Conservation (phyloP, 225 moss, liverwort and hornwort genomes). For the Bryoerythrophyllum caledonicum region DNA sequence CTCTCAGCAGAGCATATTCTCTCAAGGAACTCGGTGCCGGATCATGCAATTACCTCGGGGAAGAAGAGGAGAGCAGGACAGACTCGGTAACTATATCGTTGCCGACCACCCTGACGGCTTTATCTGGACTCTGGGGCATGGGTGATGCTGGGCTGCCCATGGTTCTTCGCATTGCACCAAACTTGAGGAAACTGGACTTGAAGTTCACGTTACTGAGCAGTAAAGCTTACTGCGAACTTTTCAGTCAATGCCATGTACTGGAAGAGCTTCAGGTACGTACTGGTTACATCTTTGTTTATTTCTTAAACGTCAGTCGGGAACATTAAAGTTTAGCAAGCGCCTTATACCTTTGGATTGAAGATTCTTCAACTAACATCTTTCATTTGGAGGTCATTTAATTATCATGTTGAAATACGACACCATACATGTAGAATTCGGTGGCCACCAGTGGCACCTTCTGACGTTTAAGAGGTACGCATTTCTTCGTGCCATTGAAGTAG, state of each 20-base stretch:
- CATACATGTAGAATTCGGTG: too few relatives aligned
- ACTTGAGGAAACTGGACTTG: slow-evolving; percentile 62
- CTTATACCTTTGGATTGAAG: too few relatives aligned
- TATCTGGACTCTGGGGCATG: slow-evolving; percentile 58
- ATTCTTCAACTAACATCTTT: too few relatives aligned
- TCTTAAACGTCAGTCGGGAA: too few relatives aligned
- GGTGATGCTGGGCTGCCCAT: slow-evolving; percentile 43
- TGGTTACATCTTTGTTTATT: not conserved
- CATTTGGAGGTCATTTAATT: too few relatives aligned
- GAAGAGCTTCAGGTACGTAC: slow-evolving; percentile 61
- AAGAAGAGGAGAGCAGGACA: slow-evolving; percentile 27
- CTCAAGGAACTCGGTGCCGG: slow-evolving; percentile 65
- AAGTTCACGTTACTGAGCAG: slow-evolving; percentile 42
- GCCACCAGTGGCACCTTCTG: too few relatives aligned
- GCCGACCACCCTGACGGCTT: slow-evolving; percentile 28
- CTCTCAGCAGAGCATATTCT: slow-evolving; percentile 36
- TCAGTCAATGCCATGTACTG: slow-evolving; percentile 54
- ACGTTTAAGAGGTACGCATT: too few relatives aligned
- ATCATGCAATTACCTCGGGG: slow-evolving; percentile 40
- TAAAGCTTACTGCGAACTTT: slow-evolving; percentile 53
- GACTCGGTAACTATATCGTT: slow-evolving; percentile 20
- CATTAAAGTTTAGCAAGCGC: too few relatives aligned
- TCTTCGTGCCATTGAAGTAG: not conserved
- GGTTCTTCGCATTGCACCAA: slow-evolving; percentile 38
- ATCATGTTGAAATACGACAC: too few relatives aligned